Evolutionary conservation across 2,329 filamentous ascomycete genomes (phyloP), one percentile per base, ranked within the genome.

Genomic region (Sporothrix humicola): DNA sequence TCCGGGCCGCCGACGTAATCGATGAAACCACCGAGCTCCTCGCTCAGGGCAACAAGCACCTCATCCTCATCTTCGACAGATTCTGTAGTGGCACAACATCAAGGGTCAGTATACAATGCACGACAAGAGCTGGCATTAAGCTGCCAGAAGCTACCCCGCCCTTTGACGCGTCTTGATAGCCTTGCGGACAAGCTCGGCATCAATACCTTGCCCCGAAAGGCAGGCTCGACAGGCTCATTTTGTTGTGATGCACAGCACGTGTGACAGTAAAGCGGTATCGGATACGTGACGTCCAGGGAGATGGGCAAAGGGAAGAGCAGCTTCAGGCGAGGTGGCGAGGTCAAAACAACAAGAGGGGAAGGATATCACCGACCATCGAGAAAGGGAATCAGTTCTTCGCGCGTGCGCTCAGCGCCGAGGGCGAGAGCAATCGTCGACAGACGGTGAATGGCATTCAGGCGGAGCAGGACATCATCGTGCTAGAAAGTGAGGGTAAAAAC

Each of bases 61-160:
- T 99, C 96, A 79, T 99, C 96, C 84, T 99, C 96, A 80, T 99
- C 96, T 85, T 99, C 96, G 79, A 99, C 95, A 71, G 96, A 98
- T 85, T 99, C 96, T 99, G 83, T 75, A 77, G 66, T 31, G 13
- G 2, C 8, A 69, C 8, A 65, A 31, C 31, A 72, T 12, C 50
- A 58, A 26, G 42, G 8, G 69, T 74, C 56, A 73, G 73, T 71
- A 42, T 69, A 3, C 37, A n/a, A 6, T 58, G 23, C 44, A 8
- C 17, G 58, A 56, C n/a, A 6, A 26, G 13, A 42, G 50, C 52
- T 20, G 13, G 7, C 68, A n/a, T 15, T 13, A 44, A 42, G 50
- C 69, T 20, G 13, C 20, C 68, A n/a, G 12, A 26, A 44, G 37
- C 69, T 48, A 46, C 69, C 54, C 69, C 52, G 15, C 56, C 44